phyloP scores from a whole-genome alignment of 108 stramenopile species.

The Fistulifera pelliculosa region DNA sequence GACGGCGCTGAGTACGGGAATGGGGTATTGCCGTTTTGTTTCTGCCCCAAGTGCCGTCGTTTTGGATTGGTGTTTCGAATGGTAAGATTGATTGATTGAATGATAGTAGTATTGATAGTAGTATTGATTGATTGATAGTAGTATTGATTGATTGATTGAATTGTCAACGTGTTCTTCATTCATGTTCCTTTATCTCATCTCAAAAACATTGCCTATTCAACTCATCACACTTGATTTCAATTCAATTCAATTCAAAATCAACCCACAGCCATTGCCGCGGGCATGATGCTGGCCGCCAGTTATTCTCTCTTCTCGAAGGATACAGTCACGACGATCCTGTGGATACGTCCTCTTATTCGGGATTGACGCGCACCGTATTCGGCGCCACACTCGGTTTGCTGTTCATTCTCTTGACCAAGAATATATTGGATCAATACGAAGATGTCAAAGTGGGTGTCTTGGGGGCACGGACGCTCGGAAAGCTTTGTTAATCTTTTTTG shows the following conservation, averaged over 20 bases:
- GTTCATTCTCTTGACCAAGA: constrained; percentile 79
- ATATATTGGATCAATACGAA: constrained; percentile 79
- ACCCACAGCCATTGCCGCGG: constrained; percentile 87
- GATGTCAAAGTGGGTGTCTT: constrained; percentile 82
- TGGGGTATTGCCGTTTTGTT: constrained; percentile 93
- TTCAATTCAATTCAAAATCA: no score
- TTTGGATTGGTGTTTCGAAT: constrained; percentile 82
- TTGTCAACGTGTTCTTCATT: no score
- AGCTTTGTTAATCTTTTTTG: constrained; percentile 90
- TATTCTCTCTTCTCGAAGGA: constrained; percentile 85
- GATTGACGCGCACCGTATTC: constrained; percentile 41
- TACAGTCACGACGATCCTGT: constrained; percentile 56
- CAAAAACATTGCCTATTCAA: no score
- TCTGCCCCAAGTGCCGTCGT: constrained; percentile 53
- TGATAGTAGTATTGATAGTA: no score
- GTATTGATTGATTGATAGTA: no score
- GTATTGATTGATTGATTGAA: no score
- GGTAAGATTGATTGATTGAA: constrained; percentile 27
- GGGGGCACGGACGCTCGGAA: constrained; percentile 84
- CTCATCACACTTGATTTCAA: no score
- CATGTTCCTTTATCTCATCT: no score
- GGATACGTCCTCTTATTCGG: constrained; percentile 42
- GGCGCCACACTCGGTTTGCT: constrained; percentile 65
- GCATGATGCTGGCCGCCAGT: constrained; percentile 96
- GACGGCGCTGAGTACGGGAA: constrained; percentile 88